A percentile compares a stretch with the other conserved stretches of the same genome.
Evolutionary conservation across 2,329 filamentous ascomycete species (phyloP).

Genomic region (Diaporthe helianthi): DNA sequence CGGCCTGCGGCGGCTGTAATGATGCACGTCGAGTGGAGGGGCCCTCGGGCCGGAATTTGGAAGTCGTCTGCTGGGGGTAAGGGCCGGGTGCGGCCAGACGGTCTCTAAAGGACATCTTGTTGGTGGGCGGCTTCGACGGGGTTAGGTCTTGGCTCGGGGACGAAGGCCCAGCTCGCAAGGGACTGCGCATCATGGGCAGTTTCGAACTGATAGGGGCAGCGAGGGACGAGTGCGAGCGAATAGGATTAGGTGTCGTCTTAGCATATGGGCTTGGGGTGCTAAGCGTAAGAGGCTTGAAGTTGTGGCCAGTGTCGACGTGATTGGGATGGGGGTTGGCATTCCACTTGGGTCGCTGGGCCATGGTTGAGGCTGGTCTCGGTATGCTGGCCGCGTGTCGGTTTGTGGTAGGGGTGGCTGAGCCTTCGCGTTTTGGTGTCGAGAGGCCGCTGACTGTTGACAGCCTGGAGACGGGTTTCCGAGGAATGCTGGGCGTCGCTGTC

Average conservation of each 20-base stretch:
- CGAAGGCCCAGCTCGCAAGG: constrained; percentile 55
- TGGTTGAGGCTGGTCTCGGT: constrained; percentile 53
- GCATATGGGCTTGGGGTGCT: constrained; percentile 67
- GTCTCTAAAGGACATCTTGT: constrained; percentile 61
- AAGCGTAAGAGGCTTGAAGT: constrained; percentile 68
- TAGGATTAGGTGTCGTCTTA: constrained; percentile 47
- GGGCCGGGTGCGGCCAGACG: constrained; percentile 58
- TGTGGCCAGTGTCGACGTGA: constrained; percentile 71
- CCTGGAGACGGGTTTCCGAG: constrained; percentile 52
- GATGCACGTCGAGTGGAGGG: constrained; percentile 22
- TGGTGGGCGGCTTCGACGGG: constrained; percentile 51
- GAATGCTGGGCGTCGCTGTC: constrained; percentile 48
- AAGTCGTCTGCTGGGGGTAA: constrained; percentile 53
- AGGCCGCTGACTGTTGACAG: constrained; percentile 52
- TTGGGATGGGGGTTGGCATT: constrained; percentile 70
- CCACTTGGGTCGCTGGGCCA: constrained; percentile 73
- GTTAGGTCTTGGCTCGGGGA: constrained; percentile 56
- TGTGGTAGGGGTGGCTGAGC: constrained; percentile 58
- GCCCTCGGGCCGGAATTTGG: constrained; percentile 43
- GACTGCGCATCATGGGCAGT: constrained; percentile 57
- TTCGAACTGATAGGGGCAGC: constrained; percentile 46
- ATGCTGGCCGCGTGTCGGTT: constrained; percentile 44
- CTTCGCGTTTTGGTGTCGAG: constrained; percentile 47
- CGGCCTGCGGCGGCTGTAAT: constrained; percentile 55
- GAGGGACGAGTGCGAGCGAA: constrained; percentile 52